Percentiles rank a stretch among this genome's conserved stretches.
Conservation (phyloP, 495 filamentous ascomycete species). For the Mytilinidion resinicola region DNA sequence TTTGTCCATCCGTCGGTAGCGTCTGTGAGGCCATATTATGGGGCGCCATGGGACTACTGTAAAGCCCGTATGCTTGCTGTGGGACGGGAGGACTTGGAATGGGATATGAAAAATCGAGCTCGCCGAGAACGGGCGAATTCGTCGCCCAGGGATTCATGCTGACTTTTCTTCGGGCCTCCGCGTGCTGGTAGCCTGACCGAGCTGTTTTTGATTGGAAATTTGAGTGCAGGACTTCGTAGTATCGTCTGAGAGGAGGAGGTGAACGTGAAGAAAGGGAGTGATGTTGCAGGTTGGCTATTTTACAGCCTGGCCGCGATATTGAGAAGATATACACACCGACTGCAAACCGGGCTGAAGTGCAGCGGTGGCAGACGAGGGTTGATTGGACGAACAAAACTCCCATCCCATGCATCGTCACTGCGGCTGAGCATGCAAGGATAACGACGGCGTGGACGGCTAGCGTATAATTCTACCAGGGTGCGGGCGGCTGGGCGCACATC, state of each 20-base stretch:
- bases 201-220: background rate
- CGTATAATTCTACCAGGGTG: too few relatives aligned
- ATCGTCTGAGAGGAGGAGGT: background rate
- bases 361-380: too few relatives aligned
- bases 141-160: background rate
- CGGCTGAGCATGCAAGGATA: too few relatives aligned
- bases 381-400: too few relatives aligned
- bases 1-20: background rate
- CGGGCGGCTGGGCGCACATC: too few relatives aligned
- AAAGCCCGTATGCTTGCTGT: background rate
- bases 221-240: background rate
- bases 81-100: background rate
- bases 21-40: conserved; percentile 4
- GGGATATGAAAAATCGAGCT: background rate
- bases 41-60: background rate
- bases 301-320: too few relatives aligned
- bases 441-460: too few relatives aligned
- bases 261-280: background rate
- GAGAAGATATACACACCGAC: too few relatives aligned
- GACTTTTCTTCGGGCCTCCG: background rate
- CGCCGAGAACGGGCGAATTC: background rate
- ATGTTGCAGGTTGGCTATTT: background rate
- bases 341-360: too few relatives aligned
- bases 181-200: background rate
- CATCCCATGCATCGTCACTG: too few relatives aligned